Conservation (phyloP, 179 eudicot genomes). For the Camellia oleifera region DNA sequence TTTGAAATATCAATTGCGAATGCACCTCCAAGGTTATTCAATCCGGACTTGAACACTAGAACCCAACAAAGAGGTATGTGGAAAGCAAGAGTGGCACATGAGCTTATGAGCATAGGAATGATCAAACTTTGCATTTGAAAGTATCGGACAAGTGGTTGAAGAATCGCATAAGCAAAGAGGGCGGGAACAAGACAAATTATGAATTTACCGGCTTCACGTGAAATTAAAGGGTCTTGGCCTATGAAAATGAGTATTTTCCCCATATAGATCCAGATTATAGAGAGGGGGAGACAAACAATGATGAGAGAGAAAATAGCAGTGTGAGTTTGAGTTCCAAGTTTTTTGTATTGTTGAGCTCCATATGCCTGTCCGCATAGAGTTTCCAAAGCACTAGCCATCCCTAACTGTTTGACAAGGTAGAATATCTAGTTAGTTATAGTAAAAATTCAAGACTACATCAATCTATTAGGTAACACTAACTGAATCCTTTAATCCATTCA, state of each 20-base stretch:
- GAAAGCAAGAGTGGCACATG: constrained; percentile 22
- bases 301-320: constrained; percentile 34
- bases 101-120: constrained; percentile 34
- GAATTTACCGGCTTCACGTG: constrained; percentile 44
- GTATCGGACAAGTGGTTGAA: constrained; percentile 41
- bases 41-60: constrained; percentile 28
- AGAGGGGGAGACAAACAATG: constrained; percentile 36
- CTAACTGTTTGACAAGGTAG: constrained; percentile 23
- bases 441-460: too few relatives aligned
- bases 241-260: constrained; percentile 25
- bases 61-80: constrained; percentile 43
- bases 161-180: constrained; percentile 32
- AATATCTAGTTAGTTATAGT: too few relatives aligned
- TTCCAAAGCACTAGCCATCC: constrained; percentile 45
- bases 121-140: constrained; percentile 41
- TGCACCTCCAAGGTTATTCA: constrained; percentile 35
- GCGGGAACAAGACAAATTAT: constrained; percentile 32
- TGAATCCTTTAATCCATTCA: too few relatives aligned
- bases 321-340: constrained; percentile 39
- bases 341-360: constrained; percentile 45
- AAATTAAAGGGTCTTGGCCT: constrained; percentile 37
- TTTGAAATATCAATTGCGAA: constrained; percentile 30
- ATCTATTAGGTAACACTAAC: too few relatives aligned
- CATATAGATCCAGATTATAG: constrained; percentile 32
- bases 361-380: constrained; percentile 48